Evolutionary conservation across 2,329 filamentous ascomycete species (phyloP), one percentile per base, ranked within the genome.

Genomic region (Fusarium nematophilum): DNA sequence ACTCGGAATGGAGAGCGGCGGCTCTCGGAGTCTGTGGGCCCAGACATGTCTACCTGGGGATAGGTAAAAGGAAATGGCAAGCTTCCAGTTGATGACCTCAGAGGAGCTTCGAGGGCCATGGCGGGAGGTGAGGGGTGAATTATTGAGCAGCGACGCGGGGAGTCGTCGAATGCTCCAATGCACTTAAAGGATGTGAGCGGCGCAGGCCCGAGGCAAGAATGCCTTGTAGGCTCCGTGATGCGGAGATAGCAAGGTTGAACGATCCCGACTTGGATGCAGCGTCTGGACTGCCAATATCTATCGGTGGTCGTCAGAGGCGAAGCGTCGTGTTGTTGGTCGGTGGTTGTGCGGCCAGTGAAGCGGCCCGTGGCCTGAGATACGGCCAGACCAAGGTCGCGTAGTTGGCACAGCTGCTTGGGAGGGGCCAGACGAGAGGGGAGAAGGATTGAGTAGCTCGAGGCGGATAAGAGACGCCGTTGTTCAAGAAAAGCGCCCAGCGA

Each of bases 31-130:
- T 86, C 83, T 39, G 82, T 78, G 10, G 83, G 80, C n/a, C 81
- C 67, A 44, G 84, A 82, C 77, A 87, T 84, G 42, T 87, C 70
- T 61, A 59, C 80, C 59, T 80, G 78, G 62, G 80, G 80, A 62
- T 81, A 80, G 40, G 79, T 56, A 36, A 75, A 75, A 17, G 67
- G 66, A 50, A 75, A 76, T 38, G 73, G 72, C 42, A 76, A 40
- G 57, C 67, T 84, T 71, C 82, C 84, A 55, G 84, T 84, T 58
- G 87, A 89, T 59, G 86, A 84, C 69, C 86, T 79, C 67, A 90
- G 73, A 57, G 86, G 86, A 70, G 81, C 86, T 76, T 77, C 69
- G 62, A 78, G 69, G 65, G 76, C 71, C 75, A 77, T 73, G 66
- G 57, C 66, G 62, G 51, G 47, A 58, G 44, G 39, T 57, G 52